Evolutionary conservation across 2,329 filamentous ascomycete genomes (phyloP).

Genomic region (Waltergamsia citrina): DNA sequence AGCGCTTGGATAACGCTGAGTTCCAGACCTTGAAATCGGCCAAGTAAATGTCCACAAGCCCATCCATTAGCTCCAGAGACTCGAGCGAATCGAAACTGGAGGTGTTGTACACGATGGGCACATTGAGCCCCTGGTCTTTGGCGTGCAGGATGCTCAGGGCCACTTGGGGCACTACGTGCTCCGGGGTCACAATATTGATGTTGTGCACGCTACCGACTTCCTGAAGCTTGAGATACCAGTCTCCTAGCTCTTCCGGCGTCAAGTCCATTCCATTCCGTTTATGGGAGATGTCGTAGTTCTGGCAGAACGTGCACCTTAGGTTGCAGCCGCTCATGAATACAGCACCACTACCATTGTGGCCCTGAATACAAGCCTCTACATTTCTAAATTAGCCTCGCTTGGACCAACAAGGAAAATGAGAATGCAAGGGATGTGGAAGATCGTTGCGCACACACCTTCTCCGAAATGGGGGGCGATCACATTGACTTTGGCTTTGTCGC

Average conservation of each 20-base stretch:
- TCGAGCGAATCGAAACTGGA: conserved; percentile 70
- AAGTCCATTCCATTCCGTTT: conserved; percentile 73
- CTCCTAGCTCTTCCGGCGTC: conserved; percentile 66
- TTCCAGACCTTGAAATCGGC: conserved; percentile 83
- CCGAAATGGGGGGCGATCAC: conserved; percentile 81
- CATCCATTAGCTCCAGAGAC: conserved; percentile 64
- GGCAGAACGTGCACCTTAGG: conserved; percentile 66
- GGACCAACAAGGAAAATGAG: too few relatives aligned
- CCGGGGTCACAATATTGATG: conserved; percentile 80
- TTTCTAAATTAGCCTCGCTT: not conserved
- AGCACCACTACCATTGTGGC: conserved; percentile 68
- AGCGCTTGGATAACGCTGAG: conserved; percentile 51
- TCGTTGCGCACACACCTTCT: too few relatives aligned
- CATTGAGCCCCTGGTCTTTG: conserved; percentile 54
- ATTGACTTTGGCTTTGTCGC: conserved; percentile 68
- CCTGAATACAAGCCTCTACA: conserved; percentile 69
- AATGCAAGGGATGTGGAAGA: conserved; percentile 8
- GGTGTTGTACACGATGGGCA: conserved; percentile 80
- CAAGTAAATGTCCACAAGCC: conserved; percentile 78
- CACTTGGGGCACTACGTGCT: conserved; percentile 80
- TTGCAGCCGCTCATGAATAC: conserved; percentile 77
- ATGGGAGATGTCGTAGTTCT: conserved; percentile 79
- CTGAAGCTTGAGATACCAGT: conserved; percentile 79
- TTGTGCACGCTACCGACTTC: conserved; percentile 76
- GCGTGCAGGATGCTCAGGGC: conserved; percentile 68